Base-by-base conservation (phyloP, 1,284 basidiomycete species). In the Agroathelia rolfsii region DNA sequence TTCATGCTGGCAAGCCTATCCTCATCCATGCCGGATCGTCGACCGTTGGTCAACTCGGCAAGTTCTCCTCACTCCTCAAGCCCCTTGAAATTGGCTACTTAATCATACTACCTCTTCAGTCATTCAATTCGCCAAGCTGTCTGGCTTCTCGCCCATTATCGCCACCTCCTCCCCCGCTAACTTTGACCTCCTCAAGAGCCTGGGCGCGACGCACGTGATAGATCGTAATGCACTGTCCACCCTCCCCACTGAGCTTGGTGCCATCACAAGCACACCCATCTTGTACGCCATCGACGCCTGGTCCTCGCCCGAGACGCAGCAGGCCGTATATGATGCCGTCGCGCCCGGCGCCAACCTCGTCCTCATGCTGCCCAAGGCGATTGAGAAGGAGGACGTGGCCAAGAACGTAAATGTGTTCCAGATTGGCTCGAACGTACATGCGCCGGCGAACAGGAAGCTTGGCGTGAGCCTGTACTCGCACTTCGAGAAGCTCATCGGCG, bases 201-300 rank as follows among this genome's bases (percentile, higher is more conserved):
- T 72, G 15, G 75, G 76, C 2, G 76, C 71, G 1, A 69, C 69
- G 0, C 54, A 69, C 25, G 52, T 72, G 30, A 46, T 77, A 32
- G 66, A 73, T 38, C 59, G 69, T 24, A 46, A 56, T 13, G n/a
- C n/a, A n/a, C n/a, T n/a, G n/a, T n/a, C n/a, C n/a, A n/a, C n/a
- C n/a, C n/a, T n/a, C n/a, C n/a, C n/a, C 14, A 25, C 35, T 4
- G 36, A 38, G 25, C 34, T 46, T 3, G 28, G 24, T 5, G 29
- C 38, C 24, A 33, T 41, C 13, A 30, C 33, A 6, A 13, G 13
- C 8, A 20, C 32, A 11, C 28, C 57, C 1, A 42, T 72, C 28
- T 39, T 53, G 24, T 11, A 61, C 19, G 60, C 58, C 8, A 67
- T 51, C 40, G 69, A 73, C 42, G 40, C 52, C 6, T 47, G 69